Conservation (phyloP, 352 stramenopile species). For the Pythium dissotocum region DNA sequence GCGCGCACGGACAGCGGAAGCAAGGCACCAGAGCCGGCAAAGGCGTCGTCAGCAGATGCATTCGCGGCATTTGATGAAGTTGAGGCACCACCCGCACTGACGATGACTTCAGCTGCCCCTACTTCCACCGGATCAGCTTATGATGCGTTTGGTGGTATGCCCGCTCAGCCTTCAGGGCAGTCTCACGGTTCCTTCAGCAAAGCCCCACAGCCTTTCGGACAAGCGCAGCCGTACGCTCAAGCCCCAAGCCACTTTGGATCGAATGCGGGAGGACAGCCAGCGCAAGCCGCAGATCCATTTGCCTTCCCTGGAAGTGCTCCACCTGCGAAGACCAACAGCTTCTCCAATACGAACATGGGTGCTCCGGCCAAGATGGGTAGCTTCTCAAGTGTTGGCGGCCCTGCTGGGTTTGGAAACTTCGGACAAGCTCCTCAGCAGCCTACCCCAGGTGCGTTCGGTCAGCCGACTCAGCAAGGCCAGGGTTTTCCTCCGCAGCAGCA, state of each 20-base stretch:
- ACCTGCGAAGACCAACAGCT: slow-evolving; percentile 32
- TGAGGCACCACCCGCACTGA: slow-evolving; percentile 19
- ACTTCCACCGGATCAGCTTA: slow-evolving; percentile 13
- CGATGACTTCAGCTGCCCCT: slow-evolving; percentile 9
- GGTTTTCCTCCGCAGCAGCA: slow-evolving; percentile 26
- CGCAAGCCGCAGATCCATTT: slow-evolving; percentile 38
- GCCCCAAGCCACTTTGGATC: slow-evolving; percentile 5
- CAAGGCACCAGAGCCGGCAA: slow-evolving; percentile 18
- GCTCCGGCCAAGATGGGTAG: slow-evolving; percentile 27
- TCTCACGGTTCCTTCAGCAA: slow-evolving; percentile 1
- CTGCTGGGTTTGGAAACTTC: slow-evolving; percentile 17
- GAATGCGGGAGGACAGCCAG: slow-evolving; percentile 15
- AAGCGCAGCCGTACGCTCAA: slow-evolving; percentile 16
- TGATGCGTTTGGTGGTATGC: slow-evolving; percentile 21
- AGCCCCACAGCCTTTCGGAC: slow-evolving; percentile 6
- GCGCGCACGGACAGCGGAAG: slow-evolving; percentile 24
- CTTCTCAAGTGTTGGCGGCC: slow-evolving; percentile 28
- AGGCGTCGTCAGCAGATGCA: slow-evolving; percentile 18
- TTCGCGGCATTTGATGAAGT: slow-evolving; percentile 62
- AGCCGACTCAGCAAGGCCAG: slow-evolving; percentile 6
- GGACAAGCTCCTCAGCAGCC: slow-evolving; percentile 13
- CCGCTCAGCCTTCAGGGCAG: not conserved
- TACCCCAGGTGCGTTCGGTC: slow-evolving; percentile 10
- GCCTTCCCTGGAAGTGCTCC: slow-evolving; percentile 36
- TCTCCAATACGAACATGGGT: slow-evolving; percentile 16